Percentiles rank a stretch among this genome's conserved stretches.
Conservation (phyloP, 2,329 filamentous ascomycete species). For the Penicillium freii region DNA sequence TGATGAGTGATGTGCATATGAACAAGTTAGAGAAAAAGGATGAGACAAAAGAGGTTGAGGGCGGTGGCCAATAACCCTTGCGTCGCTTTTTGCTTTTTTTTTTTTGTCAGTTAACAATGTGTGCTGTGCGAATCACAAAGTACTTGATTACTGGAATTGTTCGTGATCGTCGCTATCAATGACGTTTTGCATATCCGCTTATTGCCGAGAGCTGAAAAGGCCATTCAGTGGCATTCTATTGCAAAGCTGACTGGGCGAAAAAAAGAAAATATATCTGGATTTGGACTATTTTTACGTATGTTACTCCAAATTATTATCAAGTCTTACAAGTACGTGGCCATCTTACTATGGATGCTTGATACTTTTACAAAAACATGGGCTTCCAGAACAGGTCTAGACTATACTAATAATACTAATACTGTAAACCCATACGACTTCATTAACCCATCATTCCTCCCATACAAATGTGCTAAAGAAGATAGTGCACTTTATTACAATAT, state of each 20-base stretch:
- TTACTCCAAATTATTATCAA: background rate
- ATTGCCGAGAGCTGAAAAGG: background rate
- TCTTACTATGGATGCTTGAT: background rate
- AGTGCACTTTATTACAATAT: too few relatives aligned
- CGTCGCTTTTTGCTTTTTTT: background rate
- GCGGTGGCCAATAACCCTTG: background rate
- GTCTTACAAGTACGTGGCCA: background rate
- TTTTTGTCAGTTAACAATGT: background rate
- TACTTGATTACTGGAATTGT: background rate
- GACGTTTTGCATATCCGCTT: constrained; percentile 2
- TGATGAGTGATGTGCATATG: constrained; percentile 33
- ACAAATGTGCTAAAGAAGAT: too few relatives aligned
- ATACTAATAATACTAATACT: too few relatives aligned
- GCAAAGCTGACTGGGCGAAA: background rate
- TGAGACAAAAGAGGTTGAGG: background rate
- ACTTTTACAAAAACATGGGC: too few relatives aligned
- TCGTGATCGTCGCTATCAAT: constrained; percentile 7
- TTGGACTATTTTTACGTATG: too few relatives aligned
- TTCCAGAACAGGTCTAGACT: too few relatives aligned
- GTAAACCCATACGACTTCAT: too few relatives aligned
- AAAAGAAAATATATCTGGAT: too few relatives aligned
- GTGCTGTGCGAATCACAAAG: background rate
- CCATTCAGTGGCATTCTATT: background rate
- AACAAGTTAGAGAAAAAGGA: background rate
- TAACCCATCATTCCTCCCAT: too few relatives aligned